Base-by-base conservation (phyloP, 192 early-diverging fungal species). In the Mycoemilia scoparia region DNA sequence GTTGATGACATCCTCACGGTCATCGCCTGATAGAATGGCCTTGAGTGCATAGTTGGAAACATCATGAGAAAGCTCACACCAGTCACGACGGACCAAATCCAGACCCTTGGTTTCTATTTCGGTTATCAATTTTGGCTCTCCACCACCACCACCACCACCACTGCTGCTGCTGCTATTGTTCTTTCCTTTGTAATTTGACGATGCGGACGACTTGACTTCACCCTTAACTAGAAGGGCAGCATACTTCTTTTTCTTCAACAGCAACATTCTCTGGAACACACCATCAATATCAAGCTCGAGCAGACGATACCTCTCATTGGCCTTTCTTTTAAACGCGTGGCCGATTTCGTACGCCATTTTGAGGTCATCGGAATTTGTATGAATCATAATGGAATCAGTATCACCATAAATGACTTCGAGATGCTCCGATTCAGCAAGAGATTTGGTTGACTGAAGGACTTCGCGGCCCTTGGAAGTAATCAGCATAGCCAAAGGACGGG, bases 321-420 rank as follows among this genome's bases (percentile, higher is more conserved):
- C 81, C 19, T 66, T 66, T 34, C 74, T 69, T 43, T 84, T 84
- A 34, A 99, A 68, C 7, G 77, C 64, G 7, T 75, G 64, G 9
- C 85, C 91, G 17, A 96, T 67, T 14, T 79, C 71, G 24, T 74
- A 70, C 26, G 82, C 92, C 19, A 83, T 58, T 0, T 53, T 46
- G 0, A 96, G 45, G 19, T 81, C 69, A 6, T 48, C 67, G 4
- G 74, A 69, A 43, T 80, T 73, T 2, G 90, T 96, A 45, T 89
- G 66, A 28, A 99, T 82, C 90, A 99, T 96, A 35, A 99, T 87
- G 1, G 90, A 96, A 57, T 99, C 95, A 2, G 95, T 99, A 46
- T 99, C 95, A 38, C 95, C 95, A 62, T 99, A 99, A 50, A 99
- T 91, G 3, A 99, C 91, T 51, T 98, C 82, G 17, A 93, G 64